These are phyloP conservation scores for Knufia petricola DNA, from an alignment of 2,329 filamentous ascomycete species.

Conservation along the genomic window DNA sequence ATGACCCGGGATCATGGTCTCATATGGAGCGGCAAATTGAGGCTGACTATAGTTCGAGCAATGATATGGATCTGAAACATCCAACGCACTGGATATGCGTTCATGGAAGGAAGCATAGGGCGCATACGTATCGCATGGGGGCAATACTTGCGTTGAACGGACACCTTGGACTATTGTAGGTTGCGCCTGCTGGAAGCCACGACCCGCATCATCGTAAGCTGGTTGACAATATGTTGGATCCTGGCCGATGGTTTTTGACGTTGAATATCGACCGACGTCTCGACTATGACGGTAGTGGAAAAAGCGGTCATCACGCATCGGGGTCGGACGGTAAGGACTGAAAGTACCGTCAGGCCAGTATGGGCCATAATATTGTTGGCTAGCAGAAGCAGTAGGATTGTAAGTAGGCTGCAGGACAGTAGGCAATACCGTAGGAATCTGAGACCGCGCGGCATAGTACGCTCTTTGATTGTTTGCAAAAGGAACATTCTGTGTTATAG, in stretches of 20 bases:
- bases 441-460: conserved; percentile 38
- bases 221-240: background rate
- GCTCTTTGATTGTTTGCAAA: conserved; percentile 32
- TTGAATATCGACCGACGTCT: background rate
- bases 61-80: background rate
- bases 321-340: conserved; percentile 50
- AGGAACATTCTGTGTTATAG: conserved; percentile 48
- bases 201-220: background rate
- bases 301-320: conserved; percentile 45
- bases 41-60: background rate
- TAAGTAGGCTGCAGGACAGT: conserved; percentile 48
- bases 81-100: conserved; percentile 5
- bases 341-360: conserved; percentile 57
- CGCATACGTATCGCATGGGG: background rate
- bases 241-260: background rate
- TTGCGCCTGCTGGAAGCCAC: background rate
- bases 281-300: conserved; percentile 16
- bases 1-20: background rate
- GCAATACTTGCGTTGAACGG: background rate
- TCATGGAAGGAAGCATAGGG: conserved; percentile 7
- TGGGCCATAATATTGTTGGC: conserved; percentile 48
- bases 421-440: conserved; percentile 50
- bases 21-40: background rate
- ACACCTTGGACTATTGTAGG: background rate
- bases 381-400: conserved; percentile 50